Base-by-base conservation (phyloP, 345 rosid species). In the Lepidium aucheri region DNA sequence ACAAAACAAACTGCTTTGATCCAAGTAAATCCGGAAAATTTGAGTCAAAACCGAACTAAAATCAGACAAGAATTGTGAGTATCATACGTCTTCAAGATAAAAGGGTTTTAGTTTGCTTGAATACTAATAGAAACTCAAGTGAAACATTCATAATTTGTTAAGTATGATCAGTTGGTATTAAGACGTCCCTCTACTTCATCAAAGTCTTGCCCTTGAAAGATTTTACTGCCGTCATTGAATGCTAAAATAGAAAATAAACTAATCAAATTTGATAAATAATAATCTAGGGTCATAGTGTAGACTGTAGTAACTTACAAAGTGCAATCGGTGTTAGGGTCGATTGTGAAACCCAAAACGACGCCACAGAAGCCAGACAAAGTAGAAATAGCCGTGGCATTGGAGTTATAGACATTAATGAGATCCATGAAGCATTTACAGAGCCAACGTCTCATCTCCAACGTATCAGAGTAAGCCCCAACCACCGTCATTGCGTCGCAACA, bases 291-390 rank as follows among this genome's bases (percentile, higher is more conserved):
- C n/a, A n/a, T n/a, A n/a, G n/a, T n/a, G n/a, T n/a, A n/a, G n/a
- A n/a, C n/a, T n/a, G n/a, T n/a, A 55, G 8, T 58, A 43, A 6
- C 3, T 57, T 76, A 86, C 96, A 52, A 56, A 70, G 72, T 61
- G 86, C 93, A 92, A 13, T 92, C 86, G 12, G 87, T 82, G 52
- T 79, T 81, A 7, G 94, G 94, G 34, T 75, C 79, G 44, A 93
- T 70, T 54, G 63, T 67, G 80, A 89, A 87, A 66, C 97, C 91
- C 22, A 93, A 69, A 26, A 75, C 53, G 35, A 85, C 75, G 0
- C 91, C 96, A 18, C 97, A 93, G 61, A 93, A 75, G 57, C 96
- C 96, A 0, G 96, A 88, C 46, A 88, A 52, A 11, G 88, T 84
- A 22, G 96, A 85, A 14, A 89, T 82, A 9, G 84, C 83, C 0